Evolutionary conservation across 148 eudicot species (phyloP), one percentile per base, ranked within the genome.

Genomic region (Bassia scoparia): DNA sequence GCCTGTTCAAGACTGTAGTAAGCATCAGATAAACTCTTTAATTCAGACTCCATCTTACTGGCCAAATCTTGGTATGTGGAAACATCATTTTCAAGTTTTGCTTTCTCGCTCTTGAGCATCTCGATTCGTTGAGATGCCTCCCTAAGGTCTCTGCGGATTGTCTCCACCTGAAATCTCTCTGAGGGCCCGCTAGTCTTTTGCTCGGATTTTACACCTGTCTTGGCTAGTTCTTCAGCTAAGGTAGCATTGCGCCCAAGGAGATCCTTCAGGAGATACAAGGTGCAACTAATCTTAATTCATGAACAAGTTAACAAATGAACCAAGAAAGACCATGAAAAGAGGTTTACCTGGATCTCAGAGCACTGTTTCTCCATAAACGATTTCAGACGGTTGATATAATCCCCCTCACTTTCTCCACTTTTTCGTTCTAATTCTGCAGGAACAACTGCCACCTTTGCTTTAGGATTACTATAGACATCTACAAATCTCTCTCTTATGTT

Each of bases 1-100:
- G 88, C 90, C 82, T 88, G 90, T 76, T 95, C 98, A 15, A 95
- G 87, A 63, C 97, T 95, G 80, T 88, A 89, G 86, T 95, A 95
- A 58, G 98, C 97, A 74, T 91, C 93, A 3, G 98, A 95, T 69
- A 95, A 79, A 80, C 96, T 89, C 81, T 88, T 88, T 31, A 95
- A 82, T 76, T 95, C 98, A 56, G 98, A 83, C 82, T 94, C 98
- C 67, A 85, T 82, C 74, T 89, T 93, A 30, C 77, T 74, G 11
- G 92, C 90, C 74, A 87, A 23, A 52, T 86, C 86, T 16, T 73
- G 81, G 74, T 88, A 85, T 80, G 68, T 79, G 67, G 84, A 68
- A 46, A 83, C 89, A 69, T 93, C 98, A 0, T 88, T 84, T 78
- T 89, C 95, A 9, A 83, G 76, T 79, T 82, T 89, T 5, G 85